phyloP scores from a whole-genome alignment of 208 protist species.

The Trichomonas gallinae region DNA sequence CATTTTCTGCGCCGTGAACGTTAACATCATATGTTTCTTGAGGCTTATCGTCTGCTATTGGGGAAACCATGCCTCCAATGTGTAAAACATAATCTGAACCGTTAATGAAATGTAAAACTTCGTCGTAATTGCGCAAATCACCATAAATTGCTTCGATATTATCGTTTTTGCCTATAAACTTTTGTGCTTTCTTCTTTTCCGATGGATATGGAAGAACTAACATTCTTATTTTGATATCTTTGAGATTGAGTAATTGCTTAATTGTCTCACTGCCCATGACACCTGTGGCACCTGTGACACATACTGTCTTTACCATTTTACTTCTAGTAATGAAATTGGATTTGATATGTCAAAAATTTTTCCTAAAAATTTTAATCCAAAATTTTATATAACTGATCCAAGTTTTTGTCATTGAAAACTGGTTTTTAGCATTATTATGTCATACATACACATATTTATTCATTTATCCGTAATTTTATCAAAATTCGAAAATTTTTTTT shows the following conservation, averaged over 20 bases:
- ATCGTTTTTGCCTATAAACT: background rate
- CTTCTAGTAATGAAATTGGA: background rate
- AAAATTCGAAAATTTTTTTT: too few species aligned
- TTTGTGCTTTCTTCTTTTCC: background rate
- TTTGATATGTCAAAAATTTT: too few species aligned
- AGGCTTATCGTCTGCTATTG: background rate
- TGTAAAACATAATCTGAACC: background rate
- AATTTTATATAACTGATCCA: too few species aligned
- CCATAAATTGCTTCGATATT: background rate
- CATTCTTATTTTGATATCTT: background rate
- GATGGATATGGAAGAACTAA: too few species aligned
- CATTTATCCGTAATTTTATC: too few species aligned
- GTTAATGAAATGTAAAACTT: background rate
- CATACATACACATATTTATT: too few species aligned
- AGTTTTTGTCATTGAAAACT: too few species aligned
- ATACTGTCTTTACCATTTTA: background rate
- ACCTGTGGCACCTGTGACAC: background rate
- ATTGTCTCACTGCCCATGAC: background rate
- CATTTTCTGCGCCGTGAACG: background rate
- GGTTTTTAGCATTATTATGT: too few species aligned
- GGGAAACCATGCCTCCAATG: constrained; percentile 5
- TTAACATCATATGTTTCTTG: background rate
- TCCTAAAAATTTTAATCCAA: too few species aligned
- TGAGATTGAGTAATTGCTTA: background rate
- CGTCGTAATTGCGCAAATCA: background rate